Conservation (phyloP, 163 green algal species). For the Trebouxia gelatinosa region DNA sequence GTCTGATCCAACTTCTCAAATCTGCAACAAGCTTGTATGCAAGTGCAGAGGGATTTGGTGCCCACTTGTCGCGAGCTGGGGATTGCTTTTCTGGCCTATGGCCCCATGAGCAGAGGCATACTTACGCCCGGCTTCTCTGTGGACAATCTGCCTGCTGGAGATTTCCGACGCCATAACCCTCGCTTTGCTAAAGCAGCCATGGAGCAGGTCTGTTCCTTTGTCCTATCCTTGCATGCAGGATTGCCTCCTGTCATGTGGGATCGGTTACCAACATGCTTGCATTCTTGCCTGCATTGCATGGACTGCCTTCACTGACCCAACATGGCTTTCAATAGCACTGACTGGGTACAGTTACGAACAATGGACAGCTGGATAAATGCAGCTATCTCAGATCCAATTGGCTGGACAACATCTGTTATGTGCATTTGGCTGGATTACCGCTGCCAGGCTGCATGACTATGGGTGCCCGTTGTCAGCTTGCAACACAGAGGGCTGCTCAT, state of each 20-base stretch:
- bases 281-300: background rate
- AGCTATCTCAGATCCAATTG: background rate
- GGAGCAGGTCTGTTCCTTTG: conserved; percentile 1
- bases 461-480: too few species aligned
- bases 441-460: too few species aligned
- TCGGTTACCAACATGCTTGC: too few species aligned
- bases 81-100: conserved; percentile 41
- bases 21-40: background rate
- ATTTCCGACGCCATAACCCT: background rate
- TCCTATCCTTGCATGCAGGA: too few species aligned
- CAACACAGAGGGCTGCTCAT: too few species aligned
- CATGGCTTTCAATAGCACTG: background rate
- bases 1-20: too few species aligned
- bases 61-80: conserved; percentile 7
- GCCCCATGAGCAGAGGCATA: conserved; percentile 60
- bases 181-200: background rate
- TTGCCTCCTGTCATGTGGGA: too few species aligned
- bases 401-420: too few species aligned
- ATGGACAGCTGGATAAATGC: background rate
- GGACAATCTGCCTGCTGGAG: background rate
- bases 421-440: too few species aligned
- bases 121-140: conserved; percentile 51
- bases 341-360: background rate
- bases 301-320: background rate
- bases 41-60: conserved; percentile 3